A percentile compares a stretch with the other conserved stretches of the same genome.
phyloP scores from a whole-genome alignment of 225 moss, liverwort and hornwort genomes.

The Anthoceros angustus region DNA sequence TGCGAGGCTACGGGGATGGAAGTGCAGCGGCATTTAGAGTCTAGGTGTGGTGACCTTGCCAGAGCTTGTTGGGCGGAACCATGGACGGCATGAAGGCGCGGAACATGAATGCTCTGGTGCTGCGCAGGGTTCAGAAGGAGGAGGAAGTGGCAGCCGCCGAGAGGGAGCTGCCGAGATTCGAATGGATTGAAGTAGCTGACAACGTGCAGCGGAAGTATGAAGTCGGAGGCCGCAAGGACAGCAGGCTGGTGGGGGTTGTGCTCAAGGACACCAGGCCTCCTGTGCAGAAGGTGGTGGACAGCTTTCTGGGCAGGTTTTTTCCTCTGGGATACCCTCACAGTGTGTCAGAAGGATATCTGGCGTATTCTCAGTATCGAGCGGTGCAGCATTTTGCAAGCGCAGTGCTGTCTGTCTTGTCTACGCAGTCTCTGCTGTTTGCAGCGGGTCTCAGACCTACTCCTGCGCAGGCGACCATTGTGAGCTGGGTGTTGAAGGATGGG shows the following conservation, averaged over 20 bases:
- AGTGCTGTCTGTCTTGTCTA: constrained; percentile 83
- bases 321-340: constrained; percentile 95
- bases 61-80: not conserved
- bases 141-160: not conserved
- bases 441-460: constrained; percentile 93
- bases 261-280: constrained; percentile 70
- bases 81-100: constrained; percentile 1
- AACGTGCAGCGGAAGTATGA: constrained; percentile 53
- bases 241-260: not conserved
- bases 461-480: constrained; percentile 89
- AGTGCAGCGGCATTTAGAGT: too few species aligned
- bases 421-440: constrained; percentile 92
- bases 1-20: too few species aligned
- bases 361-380: constrained; percentile 90
- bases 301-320: constrained; percentile 84
- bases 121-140: not conserved
- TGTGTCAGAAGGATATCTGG: constrained; percentile 88
- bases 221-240: constrained; percentile 14
- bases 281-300: constrained; percentile 56
- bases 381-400: constrained; percentile 99
- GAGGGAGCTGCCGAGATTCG: not conserved
- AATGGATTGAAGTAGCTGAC: constrained; percentile 80
- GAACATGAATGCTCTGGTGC: not conserved
- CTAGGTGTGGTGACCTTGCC: not conserved
- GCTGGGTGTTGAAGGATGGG: constrained; percentile 98